phyloP scores from a whole-genome alignment of 1,284 basidiomycete species.

The Singerocomus inundabilis region DNA sequence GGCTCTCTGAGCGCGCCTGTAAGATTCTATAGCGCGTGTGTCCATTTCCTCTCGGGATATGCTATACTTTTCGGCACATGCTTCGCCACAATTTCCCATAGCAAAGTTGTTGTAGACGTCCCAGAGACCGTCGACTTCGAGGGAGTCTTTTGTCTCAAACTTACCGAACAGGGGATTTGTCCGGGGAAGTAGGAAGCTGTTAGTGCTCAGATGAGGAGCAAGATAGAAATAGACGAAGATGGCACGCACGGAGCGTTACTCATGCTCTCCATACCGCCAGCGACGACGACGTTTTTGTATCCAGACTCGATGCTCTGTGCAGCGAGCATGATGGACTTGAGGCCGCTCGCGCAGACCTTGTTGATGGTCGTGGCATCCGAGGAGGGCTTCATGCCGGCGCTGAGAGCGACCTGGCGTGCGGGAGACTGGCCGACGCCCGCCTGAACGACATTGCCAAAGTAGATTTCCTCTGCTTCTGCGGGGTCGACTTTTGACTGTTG shows the following conservation, averaged over 20 bases:
- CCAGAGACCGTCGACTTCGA: constrained; percentile 93
- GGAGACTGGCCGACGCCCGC: constrained; percentile 95
- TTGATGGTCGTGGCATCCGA: constrained; percentile 99
- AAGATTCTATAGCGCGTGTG: constrained; percentile 90
- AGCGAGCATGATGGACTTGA: constrained; percentile 94
- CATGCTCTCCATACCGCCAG: constrained; percentile 99
- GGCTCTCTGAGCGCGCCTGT: constrained; percentile 87
- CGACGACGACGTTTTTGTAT: constrained; percentile 83
- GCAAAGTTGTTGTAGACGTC: constrained; percentile 95
- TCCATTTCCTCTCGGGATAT: constrained; percentile 89
- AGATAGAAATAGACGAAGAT: neutral
- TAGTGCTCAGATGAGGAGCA: constrained; percentile 1
- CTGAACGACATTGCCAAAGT: constrained; percentile 96
- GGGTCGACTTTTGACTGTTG: constrained; percentile 80
- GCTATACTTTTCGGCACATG: constrained; percentile 78
- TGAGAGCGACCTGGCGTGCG: constrained; percentile 91
- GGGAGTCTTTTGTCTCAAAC: constrained; percentile 82
- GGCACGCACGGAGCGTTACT: constrained; percentile 83
- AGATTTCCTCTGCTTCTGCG: constrained; percentile 87
- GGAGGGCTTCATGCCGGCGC: constrained; percentile 75
- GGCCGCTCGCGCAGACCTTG: constrained; percentile 96
- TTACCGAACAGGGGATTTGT: constrained; percentile 88
- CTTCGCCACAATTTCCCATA: constrained; percentile 96
- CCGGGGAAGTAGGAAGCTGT: constrained; percentile 89
- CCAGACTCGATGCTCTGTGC: constrained; percentile 89